Conservation (phyloP, 1,139 yeast genomes). For the Saccharomyces hybrid region DNA sequence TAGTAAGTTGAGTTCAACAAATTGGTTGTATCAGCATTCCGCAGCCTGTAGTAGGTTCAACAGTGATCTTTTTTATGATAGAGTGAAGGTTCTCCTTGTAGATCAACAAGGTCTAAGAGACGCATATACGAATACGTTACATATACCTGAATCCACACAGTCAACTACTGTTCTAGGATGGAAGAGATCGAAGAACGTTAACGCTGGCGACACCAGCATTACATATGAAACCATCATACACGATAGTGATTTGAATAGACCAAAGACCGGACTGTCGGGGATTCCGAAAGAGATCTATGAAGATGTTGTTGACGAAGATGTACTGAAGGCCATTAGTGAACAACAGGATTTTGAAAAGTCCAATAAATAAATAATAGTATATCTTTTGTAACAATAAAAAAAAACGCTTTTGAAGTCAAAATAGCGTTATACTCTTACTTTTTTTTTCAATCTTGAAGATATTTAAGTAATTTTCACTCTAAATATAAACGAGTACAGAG, state of each 20-base stretch:
- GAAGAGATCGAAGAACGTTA: constrained; percentile 27
- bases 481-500: no score
- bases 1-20: constrained; percentile 49
- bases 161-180: constrained; percentile 42
- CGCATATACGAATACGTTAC: constrained; percentile 70
- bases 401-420: no score
- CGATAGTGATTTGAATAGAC: constrained; percentile 40
- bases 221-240: constrained; percentile 45
- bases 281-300: constrained; percentile 53
- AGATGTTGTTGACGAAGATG: constrained; percentile 49
- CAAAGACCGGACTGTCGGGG: constrained; percentile 52
- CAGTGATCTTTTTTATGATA: constrained; percentile 48
- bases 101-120: constrained; percentile 59
- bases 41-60: constrained; percentile 66
- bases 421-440: no score
- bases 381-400: no score
- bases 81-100: constrained; percentile 42
- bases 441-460: no score
- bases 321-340: constrained; percentile 50
- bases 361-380: no score
- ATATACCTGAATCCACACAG: constrained; percentile 70
- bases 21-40: constrained; percentile 87
- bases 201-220: constrained; percentile 26
- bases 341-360: constrained; percentile 53
- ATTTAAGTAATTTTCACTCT: no score